Percentiles rank a stretch among this genome's conserved stretches.
These are phyloP conservation scores for Scutellaria barbata DNA, from an alignment of 257 asterid species.

Conservation along the genomic window DNA sequence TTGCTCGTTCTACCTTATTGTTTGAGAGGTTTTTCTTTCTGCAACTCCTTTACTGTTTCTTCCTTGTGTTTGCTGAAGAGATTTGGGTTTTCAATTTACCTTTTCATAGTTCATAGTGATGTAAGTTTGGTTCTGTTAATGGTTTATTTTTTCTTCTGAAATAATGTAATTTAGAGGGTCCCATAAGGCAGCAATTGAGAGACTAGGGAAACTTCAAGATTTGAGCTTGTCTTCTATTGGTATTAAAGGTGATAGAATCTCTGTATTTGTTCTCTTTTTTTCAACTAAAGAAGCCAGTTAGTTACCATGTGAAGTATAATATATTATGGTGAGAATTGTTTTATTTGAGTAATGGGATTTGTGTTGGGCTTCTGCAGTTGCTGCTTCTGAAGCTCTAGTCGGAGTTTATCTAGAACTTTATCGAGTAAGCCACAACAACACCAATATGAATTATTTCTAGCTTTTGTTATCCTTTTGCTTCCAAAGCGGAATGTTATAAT, in stretches of 20 bases:
- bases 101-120: slow-evolving; percentile 7
- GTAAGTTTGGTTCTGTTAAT: neutral
- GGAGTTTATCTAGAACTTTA: slow-evolving; percentile 72
- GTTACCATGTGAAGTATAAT: neutral
- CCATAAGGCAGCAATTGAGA: slow-evolving; percentile 74
- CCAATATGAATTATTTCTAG: slow-evolving; percentile 11
- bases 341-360: slow-evolving; percentile 19
- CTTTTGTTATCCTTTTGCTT: slow-evolving; percentile 20
- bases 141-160: neutral
- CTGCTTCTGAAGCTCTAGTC: slow-evolving; percentile 86
- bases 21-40: slow-evolving; percentile 61
- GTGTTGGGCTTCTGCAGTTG: slow-evolving; percentile 64
- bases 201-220: slow-evolving; percentile 64
- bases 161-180: slow-evolving; percentile 56
- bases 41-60: no score
- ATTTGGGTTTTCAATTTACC: neutral
- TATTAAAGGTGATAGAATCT: slow-evolving; percentile 62
- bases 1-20: slow-evolving; percentile 79
- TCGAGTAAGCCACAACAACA: slow-evolving; percentile 46
- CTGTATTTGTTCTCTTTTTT: neutral
- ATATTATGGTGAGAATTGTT: slow-evolving; percentile 13
- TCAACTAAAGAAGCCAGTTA: neutral
- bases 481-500: neutral
- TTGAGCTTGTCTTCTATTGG: slow-evolving; percentile 59
- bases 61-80: neutral